A percentile compares a stretch with the other conserved stretches of the same genome.
Evolutionary conservation across 768 basidiomycete genomes (phyloP).

Genomic region (Termitomyces eurrhizus): DNA sequence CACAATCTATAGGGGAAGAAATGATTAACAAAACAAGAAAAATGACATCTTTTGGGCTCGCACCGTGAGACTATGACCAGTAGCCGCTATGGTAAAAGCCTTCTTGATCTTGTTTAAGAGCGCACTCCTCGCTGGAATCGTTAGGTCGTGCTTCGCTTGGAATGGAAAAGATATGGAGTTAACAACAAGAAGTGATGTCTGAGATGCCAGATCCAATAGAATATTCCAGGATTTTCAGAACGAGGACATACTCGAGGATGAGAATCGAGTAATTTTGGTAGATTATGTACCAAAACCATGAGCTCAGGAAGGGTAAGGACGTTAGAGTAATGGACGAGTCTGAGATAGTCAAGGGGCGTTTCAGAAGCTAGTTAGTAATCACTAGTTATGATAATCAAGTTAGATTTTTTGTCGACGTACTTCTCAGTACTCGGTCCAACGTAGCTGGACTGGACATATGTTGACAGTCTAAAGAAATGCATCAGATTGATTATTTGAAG

Average conservation of each 20-base stretch:
- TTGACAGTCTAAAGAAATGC: conserved; percentile 35
- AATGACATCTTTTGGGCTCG: conserved; percentile 6
- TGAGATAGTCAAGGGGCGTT: conserved; percentile 14
- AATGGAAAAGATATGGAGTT: conserved; percentile 69
- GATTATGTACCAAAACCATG: conserved; percentile 53
- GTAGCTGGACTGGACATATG: conserved; percentile 36
- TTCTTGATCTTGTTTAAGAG: conserved; percentile 53
- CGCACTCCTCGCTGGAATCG: conserved; percentile 31
- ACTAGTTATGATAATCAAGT: background rate
- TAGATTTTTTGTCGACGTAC: conserved; percentile 16
- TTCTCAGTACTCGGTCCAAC: conserved; percentile 23
- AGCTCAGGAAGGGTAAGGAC: conserved; percentile 50
- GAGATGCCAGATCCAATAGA: background rate
- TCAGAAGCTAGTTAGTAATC: conserved; percentile 7
- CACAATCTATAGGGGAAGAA: conserved; percentile 28
- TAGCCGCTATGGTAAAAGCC: conserved; percentile 44
- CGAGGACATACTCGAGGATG: conserved; percentile 38
- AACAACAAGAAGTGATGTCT: conserved; percentile 61
- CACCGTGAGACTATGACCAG: conserved; percentile 48
- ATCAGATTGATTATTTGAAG: background rate
- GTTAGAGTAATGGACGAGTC: conserved; percentile 35
- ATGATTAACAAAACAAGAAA: background rate
- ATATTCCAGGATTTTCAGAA: background rate
- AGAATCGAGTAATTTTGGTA: conserved; percentile 40
- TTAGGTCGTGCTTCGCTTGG: conserved; percentile 42